Evolutionary conservation across 441 rosid species (phyloP), one percentile per base, ranked within the genome.

Genomic region (Croton setiger): DNA sequence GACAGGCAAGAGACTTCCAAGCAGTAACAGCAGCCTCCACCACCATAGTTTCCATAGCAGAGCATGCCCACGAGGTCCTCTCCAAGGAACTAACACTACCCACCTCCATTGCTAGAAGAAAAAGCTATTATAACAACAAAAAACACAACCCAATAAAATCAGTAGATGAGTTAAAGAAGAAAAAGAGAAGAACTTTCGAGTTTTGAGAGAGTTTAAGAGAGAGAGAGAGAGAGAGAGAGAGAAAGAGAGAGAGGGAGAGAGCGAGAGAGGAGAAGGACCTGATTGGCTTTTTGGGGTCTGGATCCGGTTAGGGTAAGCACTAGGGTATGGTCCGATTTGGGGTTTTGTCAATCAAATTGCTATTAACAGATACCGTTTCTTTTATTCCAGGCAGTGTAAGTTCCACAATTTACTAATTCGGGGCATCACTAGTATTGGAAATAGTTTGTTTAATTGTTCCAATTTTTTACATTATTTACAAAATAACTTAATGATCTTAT

Each of bases 1-100:
- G 71, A 80, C 82, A 80, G 69, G 82, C 77, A 36, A 89, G 83
- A 76, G 83, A 80, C 74, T 73, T 84, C 51, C 73, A 80, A 52
- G 76, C 71, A 71, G 81, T 39, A 64, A 80, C 58, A 62, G 80
- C 68, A 45, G 82, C 75, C 76, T 82, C 86, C 31, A 73, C 74
- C 72, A 72, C 67, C 69, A 71, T 7, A 66, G 75, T 71, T 73
- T 81, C 83, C 74, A 61, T 18, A 44, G 73, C 56, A 58, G 78
- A 79, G 75, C 74, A 79, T 10, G 73, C 81, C 81, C 75, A 66
- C 60, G 68, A 54, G 36, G 35, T 69, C 72, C 70, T 75, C 74
- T 77, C 78, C 75, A 68, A 65, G 61, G 71, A 74, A 44, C 60
- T 71, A 60, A 65, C 74, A 48, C 72, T 67, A 70, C 44, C 75